A percentile compares a stretch with the other conserved stretches of the same genome.
These are phyloP conservation scores for Aspergillus sp. DNA, from an alignment of 2,329 filamentous ascomycete species.

Conservation along the genomic window DNA sequence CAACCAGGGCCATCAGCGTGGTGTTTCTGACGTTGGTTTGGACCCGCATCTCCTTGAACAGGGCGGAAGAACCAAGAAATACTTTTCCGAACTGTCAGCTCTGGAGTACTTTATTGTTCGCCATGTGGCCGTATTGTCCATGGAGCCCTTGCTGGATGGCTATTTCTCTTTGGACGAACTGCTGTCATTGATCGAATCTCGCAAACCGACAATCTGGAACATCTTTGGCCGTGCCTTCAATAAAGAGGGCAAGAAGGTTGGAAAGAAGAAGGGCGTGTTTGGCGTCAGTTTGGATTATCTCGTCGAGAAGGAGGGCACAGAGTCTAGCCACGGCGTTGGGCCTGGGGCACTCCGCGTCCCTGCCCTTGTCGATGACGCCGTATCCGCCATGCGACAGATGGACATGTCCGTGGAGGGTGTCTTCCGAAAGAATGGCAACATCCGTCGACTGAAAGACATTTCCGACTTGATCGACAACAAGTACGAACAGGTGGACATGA, in stretches of 20 bases:
- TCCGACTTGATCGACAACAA: slow-evolving; percentile 84
- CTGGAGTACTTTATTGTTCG: slow-evolving; percentile 97
- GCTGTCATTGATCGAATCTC: slow-evolving; percentile 85
- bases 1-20: slow-evolving; percentile 67
- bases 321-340: slow-evolving; percentile 96
- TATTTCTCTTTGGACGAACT: slow-evolving; percentile 94
- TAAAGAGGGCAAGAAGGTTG: slow-evolving; percentile 67
- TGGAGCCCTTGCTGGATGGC: slow-evolving; percentile 86
- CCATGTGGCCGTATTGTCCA: slow-evolving; percentile 89
- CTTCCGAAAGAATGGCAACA: slow-evolving; percentile 98
- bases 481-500: slow-evolving; percentile 80
- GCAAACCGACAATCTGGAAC: slow-evolving; percentile 95
- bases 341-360: slow-evolving; percentile 88
- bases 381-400: slow-evolving; percentile 96
- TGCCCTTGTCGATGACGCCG: slow-evolving; percentile 89
- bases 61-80: slow-evolving; percentile 66
- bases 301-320: slow-evolving; percentile 88
- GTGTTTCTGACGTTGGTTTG: slow-evolving; percentile 58
- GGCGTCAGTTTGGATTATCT: slow-evolving; percentile 85
- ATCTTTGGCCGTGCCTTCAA: slow-evolving; percentile 97
- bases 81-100: slow-evolving; percentile 93
- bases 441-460: slow-evolving; percentile 85
- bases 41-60: slow-evolving; percentile 52
- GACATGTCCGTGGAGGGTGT: slow-evolving; percentile 98
- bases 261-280: slow-evolving; percentile 93